Conservation (phyloP, 345 rosid species). For the Chamaenerion angustifolium region DNA sequence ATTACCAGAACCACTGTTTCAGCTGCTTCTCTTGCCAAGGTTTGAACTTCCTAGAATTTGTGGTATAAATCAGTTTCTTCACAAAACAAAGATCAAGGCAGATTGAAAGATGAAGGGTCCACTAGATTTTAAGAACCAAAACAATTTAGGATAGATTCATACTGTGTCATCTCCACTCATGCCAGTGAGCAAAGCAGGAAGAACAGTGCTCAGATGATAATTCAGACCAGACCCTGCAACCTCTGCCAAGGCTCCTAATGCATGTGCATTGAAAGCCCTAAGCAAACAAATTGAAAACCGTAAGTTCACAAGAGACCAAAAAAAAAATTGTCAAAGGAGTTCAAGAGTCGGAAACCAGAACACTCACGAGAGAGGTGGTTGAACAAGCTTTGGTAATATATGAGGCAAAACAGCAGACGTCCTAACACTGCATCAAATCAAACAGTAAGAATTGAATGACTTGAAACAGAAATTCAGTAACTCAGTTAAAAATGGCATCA, state of each 20-base stretch:
- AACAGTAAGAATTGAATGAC: neutral
- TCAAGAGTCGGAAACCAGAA: constrained; percentile 13
- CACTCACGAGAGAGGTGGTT: constrained; percentile 84
- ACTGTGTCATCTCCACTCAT: constrained; percentile 73
- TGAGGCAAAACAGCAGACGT: constrained; percentile 96
- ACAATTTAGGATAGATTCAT: neutral
- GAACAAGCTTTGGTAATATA: constrained; percentile 90
- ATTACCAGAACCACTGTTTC: constrained; percentile 76
- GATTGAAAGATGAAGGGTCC: constrained; percentile 1
- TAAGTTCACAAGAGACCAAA: constrained; percentile 7
- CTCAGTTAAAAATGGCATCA: neutral
- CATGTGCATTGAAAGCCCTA: constrained; percentile 97
- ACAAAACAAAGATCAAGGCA: constrained; percentile 1
- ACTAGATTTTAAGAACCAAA: no score
- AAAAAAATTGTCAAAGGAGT: neutral
- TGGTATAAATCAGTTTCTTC: constrained; percentile 3
- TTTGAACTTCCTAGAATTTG: constrained; percentile 60
- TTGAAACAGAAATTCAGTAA: no score
- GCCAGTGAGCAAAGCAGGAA: constrained; percentile 85
- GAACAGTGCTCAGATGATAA: constrained; percentile 73
- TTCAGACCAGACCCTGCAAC: constrained; percentile 94
- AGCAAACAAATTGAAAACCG: constrained; percentile 8
- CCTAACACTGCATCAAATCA: constrained; percentile 53
- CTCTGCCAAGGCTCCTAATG: constrained; percentile 93
- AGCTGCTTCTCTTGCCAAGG: constrained; percentile 78